Base-by-base conservation (phyloP, 306 rosid species). In the Vigna angularis region DNA sequence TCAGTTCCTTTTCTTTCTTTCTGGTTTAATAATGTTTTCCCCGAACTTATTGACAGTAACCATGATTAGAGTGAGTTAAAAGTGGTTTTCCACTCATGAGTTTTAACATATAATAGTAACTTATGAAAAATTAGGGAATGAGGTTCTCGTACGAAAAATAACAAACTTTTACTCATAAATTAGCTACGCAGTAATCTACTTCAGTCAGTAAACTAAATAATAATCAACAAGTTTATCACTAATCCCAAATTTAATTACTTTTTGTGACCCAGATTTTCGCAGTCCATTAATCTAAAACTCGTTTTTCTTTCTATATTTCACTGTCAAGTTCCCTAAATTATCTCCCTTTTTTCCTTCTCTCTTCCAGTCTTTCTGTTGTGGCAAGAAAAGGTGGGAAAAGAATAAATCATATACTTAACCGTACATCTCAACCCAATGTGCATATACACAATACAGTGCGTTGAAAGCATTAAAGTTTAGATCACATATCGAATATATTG, bases 1-100 rank as follows among this genome's bases (percentile, higher is more conserved):
- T 62, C 17, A n/a, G 6, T 26, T 40, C 44, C 9, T 49, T 24
- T 17, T 16, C n/a, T 51, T 73, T 47, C 17, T 49, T 55, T 68
- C 49, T 70, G 40, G 20, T n/a, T 53, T 53, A 77, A 53, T 63
- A 26, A 74, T 73, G 77, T 56, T 72, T 12, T 9, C 32, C n/a
- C 44, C 17, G 30, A 26, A 45, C 16, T 28, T 53, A 51, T 57
- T 64, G 50, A 20, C 22, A 69, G 17, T 47, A 26, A 51, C 13
- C 52, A 79, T 70, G 65, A 18, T 42, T 72, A 72, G 44, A 50
- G 20, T 5, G 28, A 24, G 65, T 36, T 69, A 49, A 61, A 72
- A 72, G 78, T 64, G 50, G 58, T 15, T 26, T 59, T 75, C 30
- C 12, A 48, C 44, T 53, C 15, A 66, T 15, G 17, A 42, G 5